Evolutionary conservation across 176 grass and related monocot species (phyloP), one percentile per base, ranked within the genome.

Genomic region (Triticum timopheevii): DNA sequence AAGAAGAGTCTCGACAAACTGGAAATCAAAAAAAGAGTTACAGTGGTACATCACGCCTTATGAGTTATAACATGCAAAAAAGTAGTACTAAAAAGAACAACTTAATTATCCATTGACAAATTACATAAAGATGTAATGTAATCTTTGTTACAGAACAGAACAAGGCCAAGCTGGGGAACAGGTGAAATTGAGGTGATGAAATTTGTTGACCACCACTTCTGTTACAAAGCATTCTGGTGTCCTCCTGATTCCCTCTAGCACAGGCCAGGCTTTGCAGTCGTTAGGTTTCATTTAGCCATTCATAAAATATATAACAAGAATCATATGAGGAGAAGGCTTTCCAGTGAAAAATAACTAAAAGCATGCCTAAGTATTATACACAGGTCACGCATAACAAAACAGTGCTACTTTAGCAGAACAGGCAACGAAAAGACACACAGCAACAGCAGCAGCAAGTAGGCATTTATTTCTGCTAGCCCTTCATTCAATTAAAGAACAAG

Each of bases 1-100:
- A 85, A 98, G 95, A 87, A 98, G 89, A 86, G 92, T 95, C 62
- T 83, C 88, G 19, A 95, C 85, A 80, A 98, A 98, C 93, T 98
- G 77, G 69, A 92, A 86, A 74, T 72, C 80, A 83, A 82, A 62
- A 6, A 47, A 86, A 70, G 24, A 81, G 31, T 83, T 40, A 63
- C 38, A 78, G 8, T 28, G 34, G 77, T 50, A 27, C 39, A 78
- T 20, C 17, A 79, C 36, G 67, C 65, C 66, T 44, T n/a, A 45
- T 70, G 16, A 70, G 64, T 35, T 78, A 70, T 75, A 65, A 52
- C 13, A 52, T 82, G 54, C 15, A 85, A 82, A 88, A 81, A 8
- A 45, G 31, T 30, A 47, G 49, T 73, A 59, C 33, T 83, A 58
- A 79, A 81, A 73, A 59, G 2, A 69, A 82, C 17, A 47, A 11